Base-by-base conservation (phyloP, 208 protist species). In the Trypanosoma caninum region DNA sequence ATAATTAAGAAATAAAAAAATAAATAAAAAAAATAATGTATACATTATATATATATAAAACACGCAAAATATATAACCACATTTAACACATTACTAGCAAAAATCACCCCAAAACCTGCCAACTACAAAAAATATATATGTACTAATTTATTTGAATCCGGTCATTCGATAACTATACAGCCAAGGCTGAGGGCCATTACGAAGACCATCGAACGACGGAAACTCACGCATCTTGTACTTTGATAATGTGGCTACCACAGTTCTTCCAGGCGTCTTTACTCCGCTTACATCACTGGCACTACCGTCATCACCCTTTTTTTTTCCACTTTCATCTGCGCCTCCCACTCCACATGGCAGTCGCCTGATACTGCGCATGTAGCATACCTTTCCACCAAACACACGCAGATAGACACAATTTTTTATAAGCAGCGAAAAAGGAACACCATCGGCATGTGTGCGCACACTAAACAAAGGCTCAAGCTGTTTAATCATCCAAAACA, bases 191-290 rank as follows among this genome's bases (percentile, higher is more conserved):
- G 88, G 88, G 0, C 88, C 88, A 45, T 86, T 73, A 6, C 88
- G 84, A 23, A 94, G 31, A 4, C 84, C 84, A 63, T 94, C 88
- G 46, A 83, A 78, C 35, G 88, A 78, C 16, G 84, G 62, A 23
- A 64, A 27, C 64, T 94, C 88, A 8, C 84, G 71, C 84, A 94
- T 91, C 59, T 91, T 94, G 65, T 94, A 94, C 72, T 77, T 88
- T 22, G 66, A 69, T 0, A 94, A 52, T 11, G 73, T 80, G 0
- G 88, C 55, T 2, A 22, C 60, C 34, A 64, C 35, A 52, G 57
- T 41, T 14, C 30, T 35, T 25, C 10, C n/a, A 4, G 0, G 13
- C 0, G 30, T 18, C 34, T 33, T 25, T 0, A 50, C 40, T 62
- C 3, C 22, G 46, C 55, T 46, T 34, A 5, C 47, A 2, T 59